These are phyloP conservation scores for Saccharomycopsis hybrid DNA, from an alignment of 1,139 yeast species.

Conservation along the genomic window DNA sequence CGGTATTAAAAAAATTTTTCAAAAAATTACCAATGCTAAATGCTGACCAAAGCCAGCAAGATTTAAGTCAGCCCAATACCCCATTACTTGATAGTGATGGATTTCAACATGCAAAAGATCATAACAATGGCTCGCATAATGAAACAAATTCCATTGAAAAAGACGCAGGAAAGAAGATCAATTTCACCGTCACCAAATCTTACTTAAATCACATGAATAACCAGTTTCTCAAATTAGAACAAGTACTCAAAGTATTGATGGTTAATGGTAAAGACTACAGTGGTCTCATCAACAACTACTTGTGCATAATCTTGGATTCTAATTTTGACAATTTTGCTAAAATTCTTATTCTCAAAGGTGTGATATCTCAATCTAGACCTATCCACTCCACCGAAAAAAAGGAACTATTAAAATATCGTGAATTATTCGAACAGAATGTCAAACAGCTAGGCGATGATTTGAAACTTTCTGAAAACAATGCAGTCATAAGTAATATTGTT, in stretches of 20 bases:
- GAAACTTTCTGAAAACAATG: conserved; percentile 37
- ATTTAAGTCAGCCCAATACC: not conserved
- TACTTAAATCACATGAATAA: conserved; percentile 45
- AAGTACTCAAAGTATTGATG: conserved; percentile 57
- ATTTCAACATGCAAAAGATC: no score
- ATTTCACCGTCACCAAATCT: conserved; percentile 29
- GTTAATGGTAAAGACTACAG: conserved; percentile 61
- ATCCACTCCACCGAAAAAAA: conserved; percentile 27
- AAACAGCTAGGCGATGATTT: conserved; percentile 38
- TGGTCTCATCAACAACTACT: conserved; percentile 59
- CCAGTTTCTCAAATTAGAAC: conserved; percentile 50
- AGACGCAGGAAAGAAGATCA: not conserved
- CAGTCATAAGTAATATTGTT: conserved; percentile 32
- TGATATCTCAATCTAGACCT: conserved; percentile 28
- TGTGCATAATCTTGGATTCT: conserved; percentile 61
- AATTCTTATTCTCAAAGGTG: conserved; percentile 57
- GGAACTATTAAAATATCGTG: conserved; percentile 47
- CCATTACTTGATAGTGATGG: not conserved
- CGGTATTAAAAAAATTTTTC: conserved; percentile 53
- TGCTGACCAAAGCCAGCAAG: not conserved
- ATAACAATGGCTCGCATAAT: not conserved
- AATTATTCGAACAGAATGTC: conserved; percentile 53
- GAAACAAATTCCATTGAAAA: not conserved
- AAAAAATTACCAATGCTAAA: conserved; percentile 39
- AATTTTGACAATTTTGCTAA: conserved; percentile 58